phyloP scores from a whole-genome alignment of 2,329 filamentous ascomycete genomes.

The Epichloe festucae region DNA sequence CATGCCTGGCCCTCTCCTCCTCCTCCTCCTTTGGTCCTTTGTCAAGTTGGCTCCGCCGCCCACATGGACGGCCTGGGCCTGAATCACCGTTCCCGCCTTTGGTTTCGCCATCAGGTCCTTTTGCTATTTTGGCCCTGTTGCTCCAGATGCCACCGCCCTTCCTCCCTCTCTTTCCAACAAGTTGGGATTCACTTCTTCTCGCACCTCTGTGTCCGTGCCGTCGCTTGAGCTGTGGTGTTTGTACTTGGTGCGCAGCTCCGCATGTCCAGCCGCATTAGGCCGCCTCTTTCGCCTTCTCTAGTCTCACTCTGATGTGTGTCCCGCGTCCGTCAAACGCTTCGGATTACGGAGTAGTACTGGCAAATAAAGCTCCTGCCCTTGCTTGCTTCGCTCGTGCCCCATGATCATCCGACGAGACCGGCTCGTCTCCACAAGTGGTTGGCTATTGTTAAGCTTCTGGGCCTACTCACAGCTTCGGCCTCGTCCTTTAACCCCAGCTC shows the following conservation, averaged over 20 bases:
- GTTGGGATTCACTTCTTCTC: conserved; percentile 1
- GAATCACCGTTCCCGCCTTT: conserved; percentile 4
- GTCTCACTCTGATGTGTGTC: background rate
- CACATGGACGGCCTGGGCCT: background rate
- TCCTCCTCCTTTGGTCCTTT: background rate
- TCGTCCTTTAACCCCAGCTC: background rate
- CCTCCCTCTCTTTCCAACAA: background rate
- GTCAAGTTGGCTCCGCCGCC: background rate
- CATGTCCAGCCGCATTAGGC: conserved; percentile 1
- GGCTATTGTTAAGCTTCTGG: conserved; percentile 1
- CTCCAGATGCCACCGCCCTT: background rate
- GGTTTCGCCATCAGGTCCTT: background rate
- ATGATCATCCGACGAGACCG: conserved; percentile 5
- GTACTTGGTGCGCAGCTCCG: conserved; percentile 1
- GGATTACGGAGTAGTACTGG: background rate
- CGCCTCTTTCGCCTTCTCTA: background rate
- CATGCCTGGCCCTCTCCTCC: background rate
- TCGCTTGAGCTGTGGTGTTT: conserved; percentile 3
- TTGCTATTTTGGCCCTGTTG: background rate
- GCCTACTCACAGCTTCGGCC: background rate
- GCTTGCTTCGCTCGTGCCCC: conserved; percentile 1
- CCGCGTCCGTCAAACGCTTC: background rate
- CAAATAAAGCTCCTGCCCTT: background rate
- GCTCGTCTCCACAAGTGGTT: conserved; percentile 3
- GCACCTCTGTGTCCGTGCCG: conserved; percentile 4